These are phyloP conservation scores for Sphagnum contortum DNA, from an alignment of 225 moss, liverwort and hornwort genomes.

Conservation along the genomic window DNA sequence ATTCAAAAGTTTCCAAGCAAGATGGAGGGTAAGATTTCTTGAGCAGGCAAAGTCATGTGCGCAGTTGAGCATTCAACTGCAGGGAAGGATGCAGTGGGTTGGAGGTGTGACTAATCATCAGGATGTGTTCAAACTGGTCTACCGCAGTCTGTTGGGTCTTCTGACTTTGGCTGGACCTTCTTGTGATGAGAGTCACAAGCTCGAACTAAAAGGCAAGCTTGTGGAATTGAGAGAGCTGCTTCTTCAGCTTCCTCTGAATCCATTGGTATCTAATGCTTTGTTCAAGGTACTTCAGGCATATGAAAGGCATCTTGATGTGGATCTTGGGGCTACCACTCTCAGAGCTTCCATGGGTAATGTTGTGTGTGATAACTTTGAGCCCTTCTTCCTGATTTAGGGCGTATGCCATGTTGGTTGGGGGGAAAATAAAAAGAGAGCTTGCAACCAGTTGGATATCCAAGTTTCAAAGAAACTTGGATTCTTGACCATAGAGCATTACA, in stretches of 20 bases:
- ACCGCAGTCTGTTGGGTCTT: conserved; percentile 78
- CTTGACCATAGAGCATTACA: too few species aligned
- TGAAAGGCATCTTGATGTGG: conserved; percentile 43
- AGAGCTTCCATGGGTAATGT: conserved; percentile 42
- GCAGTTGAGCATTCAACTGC: conserved; percentile 49
- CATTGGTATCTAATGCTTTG: conserved; percentile 69
- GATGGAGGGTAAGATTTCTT: conserved; percentile 67
- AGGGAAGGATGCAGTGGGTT: conserved; percentile 75
- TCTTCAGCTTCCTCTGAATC: conserved; percentile 76
- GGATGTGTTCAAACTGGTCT: conserved; percentile 86
- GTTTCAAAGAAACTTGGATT: too few species aligned
- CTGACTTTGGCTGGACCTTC: conserved; percentile 50
- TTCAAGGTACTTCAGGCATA: conserved; percentile 57
- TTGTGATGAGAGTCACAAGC: conserved; percentile 19
- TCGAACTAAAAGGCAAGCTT: conserved; percentile 33
- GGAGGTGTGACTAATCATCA: conserved; percentile 96
- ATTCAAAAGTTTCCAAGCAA: conserved; percentile 20
- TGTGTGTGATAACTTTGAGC: conserved; percentile 60
- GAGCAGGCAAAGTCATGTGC: conserved; percentile 51
- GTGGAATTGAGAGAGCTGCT: conserved; percentile 40
- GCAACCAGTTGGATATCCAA: too few species aligned
- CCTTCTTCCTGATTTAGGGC: conserved; percentile 47
- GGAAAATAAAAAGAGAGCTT: too few species aligned
- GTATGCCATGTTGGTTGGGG: too few species aligned
- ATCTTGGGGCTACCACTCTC: conserved; percentile 41